A percentile compares a stretch with the other conserved stretches of the same genome.
Evolutionary conservation across 495 filamentous ascomycete species (phyloP).

Genomic region (Platismatia glauca): DNA sequence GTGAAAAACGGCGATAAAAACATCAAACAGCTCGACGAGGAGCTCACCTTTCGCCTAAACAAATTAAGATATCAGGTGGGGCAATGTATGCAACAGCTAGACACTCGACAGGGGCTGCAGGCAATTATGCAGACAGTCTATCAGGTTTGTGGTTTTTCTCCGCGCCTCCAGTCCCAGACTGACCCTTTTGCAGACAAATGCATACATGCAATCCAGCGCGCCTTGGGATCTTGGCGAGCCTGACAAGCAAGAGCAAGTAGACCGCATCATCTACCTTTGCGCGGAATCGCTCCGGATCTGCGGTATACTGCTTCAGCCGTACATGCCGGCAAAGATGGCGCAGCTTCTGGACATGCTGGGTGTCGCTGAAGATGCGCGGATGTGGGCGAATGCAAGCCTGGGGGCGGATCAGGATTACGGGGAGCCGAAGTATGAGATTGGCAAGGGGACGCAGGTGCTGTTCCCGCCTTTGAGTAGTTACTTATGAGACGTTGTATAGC

Average conservation of each 20-base stretch:
- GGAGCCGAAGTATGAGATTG: slow-evolving; percentile 31
- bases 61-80: slow-evolving; percentile 36
- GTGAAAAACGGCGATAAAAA: slow-evolving; percentile 11
- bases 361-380: slow-evolving; percentile 51
- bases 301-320: slow-evolving; percentile 82
- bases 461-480: slow-evolving; percentile 51
- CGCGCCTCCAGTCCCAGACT: not conserved
- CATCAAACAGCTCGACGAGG: slow-evolving; percentile 11
- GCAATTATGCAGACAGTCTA: slow-evolving; percentile 55
- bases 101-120: slow-evolving; percentile 56
- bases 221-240: slow-evolving; percentile 44
- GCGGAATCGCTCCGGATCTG: slow-evolving; percentile 71
- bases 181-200: slow-evolving; percentile 52
- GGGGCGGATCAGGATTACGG: slow-evolving; percentile 65
- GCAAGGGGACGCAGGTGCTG: slow-evolving; percentile 38
- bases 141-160: slow-evolving; percentile 33
- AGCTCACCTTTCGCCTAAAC: slow-evolving; percentile 26
- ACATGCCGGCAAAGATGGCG: slow-evolving; percentile 72
- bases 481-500: slow-evolving; percentile 1
- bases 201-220: slow-evolving; percentile 49
- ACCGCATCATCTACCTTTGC: slow-evolving; percentile 54
- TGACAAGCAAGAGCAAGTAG: slow-evolving; percentile 31
- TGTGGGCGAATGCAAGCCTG: slow-evolving; percentile 45
- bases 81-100: slow-evolving; percentile 52
- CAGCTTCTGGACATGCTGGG: slow-evolving; percentile 69